Conservation (phyloP, 352 stramenopile genomes). For the Hyaloperonospora brassicae region DNA sequence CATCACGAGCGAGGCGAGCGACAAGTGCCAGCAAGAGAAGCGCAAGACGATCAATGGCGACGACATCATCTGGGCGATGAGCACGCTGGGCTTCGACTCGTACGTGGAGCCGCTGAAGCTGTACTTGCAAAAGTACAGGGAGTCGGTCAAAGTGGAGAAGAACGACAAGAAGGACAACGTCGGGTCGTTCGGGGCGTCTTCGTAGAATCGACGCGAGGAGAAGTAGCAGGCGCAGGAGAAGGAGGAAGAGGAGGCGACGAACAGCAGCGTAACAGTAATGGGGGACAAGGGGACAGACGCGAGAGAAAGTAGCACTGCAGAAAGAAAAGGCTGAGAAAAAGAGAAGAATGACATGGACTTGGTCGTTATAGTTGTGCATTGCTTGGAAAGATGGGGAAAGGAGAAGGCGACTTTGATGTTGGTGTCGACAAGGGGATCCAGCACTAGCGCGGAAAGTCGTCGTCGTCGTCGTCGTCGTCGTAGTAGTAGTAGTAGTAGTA, state of each 20-base stretch:
- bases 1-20: slow-evolving; percentile 97
- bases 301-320: background rate
- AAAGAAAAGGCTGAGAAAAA: slow-evolving; percentile 19
- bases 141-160: slow-evolving; percentile 89
- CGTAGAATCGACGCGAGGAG: slow-evolving; percentile 26
- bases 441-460: too few relatives aligned
- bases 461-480: too few relatives aligned
- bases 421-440: too few relatives aligned
- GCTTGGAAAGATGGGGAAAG: too few relatives aligned
- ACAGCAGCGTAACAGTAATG: too few relatives aligned
- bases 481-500: too few relatives aligned
- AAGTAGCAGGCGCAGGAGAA: slow-evolving; percentile 1
- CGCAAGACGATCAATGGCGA: slow-evolving; percentile 99
- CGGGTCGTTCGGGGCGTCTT: slow-evolving; percentile 76
- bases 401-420: too few relatives aligned
- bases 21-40: slow-evolving; percentile 99
- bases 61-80: slow-evolving; percentile 99
- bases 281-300: background rate
- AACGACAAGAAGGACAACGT: slow-evolving; percentile 89
- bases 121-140: slow-evolving; percentile 98
- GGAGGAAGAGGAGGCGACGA: background rate
- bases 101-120: slow-evolving; percentile 99
- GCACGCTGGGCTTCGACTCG: slow-evolving; percentile 98
- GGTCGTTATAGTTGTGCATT: too few relatives aligned
- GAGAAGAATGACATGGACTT: background rate